Evolutionary conservation across 2,329 filamentous ascomycete genomes (phyloP).

Genomic region (Trichoderma simmonsii): DNA sequence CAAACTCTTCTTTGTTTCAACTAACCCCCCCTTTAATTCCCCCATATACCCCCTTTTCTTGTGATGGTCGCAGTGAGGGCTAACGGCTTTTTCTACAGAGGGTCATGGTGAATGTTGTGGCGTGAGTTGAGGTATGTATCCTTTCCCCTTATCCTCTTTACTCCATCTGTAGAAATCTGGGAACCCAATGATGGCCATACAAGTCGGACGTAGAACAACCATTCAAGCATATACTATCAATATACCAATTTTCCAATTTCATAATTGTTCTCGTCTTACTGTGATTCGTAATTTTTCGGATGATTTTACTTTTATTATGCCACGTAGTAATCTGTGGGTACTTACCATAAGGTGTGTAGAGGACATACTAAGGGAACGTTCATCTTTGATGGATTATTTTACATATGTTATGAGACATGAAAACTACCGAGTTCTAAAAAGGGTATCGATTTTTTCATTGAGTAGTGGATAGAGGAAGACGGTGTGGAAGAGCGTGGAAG

Average conservation of each 20-base stretch:
- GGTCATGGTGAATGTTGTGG: conserved; percentile 20
- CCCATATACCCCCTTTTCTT: background rate
- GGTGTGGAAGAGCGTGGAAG: background rate
- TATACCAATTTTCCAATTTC: background rate
- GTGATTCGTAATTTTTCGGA: background rate
- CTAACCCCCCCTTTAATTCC: background rate
- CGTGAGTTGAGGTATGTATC: conserved; percentile 28
- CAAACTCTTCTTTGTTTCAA: conserved; percentile 4
- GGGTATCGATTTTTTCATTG: conserved; percentile 32
- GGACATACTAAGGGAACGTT: background rate
- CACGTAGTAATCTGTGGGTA: no score
- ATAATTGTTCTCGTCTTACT: background rate
- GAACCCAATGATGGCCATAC: background rate
- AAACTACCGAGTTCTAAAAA: conserved; percentile 15
- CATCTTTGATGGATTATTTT: conserved; percentile 1
- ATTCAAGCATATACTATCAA: background rate
- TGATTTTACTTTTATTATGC: no score
- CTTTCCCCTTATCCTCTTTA: background rate
- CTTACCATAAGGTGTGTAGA: background rate
- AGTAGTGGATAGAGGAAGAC: conserved; percentile 17
- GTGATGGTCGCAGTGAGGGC: conserved; percentile 27
- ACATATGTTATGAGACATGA: conserved; percentile 13
- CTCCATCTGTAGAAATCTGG: background rate
- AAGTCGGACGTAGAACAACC: background rate
- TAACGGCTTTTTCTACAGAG: conserved; percentile 23